phyloP scores from a whole-genome alignment of 768 basidiomycete species.

The Nevesoporus exiguus region DNA sequence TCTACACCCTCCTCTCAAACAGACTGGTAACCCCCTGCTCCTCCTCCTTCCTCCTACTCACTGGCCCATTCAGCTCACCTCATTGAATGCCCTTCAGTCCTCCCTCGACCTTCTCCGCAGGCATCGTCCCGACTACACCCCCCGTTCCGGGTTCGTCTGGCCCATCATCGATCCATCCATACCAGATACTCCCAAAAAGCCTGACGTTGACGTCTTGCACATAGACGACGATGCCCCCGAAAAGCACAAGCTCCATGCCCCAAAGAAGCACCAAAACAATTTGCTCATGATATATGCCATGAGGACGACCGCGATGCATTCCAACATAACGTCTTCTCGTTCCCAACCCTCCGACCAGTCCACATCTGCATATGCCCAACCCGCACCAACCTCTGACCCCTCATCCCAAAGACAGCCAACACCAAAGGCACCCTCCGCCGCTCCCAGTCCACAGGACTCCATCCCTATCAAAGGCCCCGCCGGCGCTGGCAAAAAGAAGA shows the following conservation, averaged over 20 bases:
- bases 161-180: slow-evolving; percentile 63
- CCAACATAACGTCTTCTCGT: slow-evolving; percentile 49
- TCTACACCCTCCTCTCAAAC: slow-evolving; percentile 81
- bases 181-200: slow-evolving; percentile 43
- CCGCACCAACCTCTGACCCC: slow-evolving; percentile 38
- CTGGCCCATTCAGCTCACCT: slow-evolving; percentile 49
- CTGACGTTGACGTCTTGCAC: slow-evolving; percentile 26
- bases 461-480: slow-evolving; percentile 42
- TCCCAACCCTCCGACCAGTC: slow-evolving; percentile 30
- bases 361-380: slow-evolving; percentile 25
- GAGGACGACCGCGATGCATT: slow-evolving; percentile 72
- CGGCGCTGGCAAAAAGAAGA: slow-evolving; percentile 67
- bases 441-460: slow-evolving; percentile 44
- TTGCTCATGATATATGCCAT: slow-evolving; percentile 73
- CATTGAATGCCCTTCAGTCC: slow-evolving; percentile 66
- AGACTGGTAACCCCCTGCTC: slow-evolving; percentile 56
- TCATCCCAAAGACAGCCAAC: slow-evolving; percentile 23
- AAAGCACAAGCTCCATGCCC: slow-evolving; percentile 27
- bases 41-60: background rate
- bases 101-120: slow-evolving; percentile 72
- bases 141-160: slow-evolving; percentile 82
- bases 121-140: slow-evolving; percentile 79
- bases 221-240: slow-evolving; percentile 22
- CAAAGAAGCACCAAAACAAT: slow-evolving; percentile 64
- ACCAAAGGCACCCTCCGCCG: slow-evolving; percentile 32